Base-by-base conservation (phyloP, 768 basidiomycete species). In the Termitomyces sp. region DNA sequence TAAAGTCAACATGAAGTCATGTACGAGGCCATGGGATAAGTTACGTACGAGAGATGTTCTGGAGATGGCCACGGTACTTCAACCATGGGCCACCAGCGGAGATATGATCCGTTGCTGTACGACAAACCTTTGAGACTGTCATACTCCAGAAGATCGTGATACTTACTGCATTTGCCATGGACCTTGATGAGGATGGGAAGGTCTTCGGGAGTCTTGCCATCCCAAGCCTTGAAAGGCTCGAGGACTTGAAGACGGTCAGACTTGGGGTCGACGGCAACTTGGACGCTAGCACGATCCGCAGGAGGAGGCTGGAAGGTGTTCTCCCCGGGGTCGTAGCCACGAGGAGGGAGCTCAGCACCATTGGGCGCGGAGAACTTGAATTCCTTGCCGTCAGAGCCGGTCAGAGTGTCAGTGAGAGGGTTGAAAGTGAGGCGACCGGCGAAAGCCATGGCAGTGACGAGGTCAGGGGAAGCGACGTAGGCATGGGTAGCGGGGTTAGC, bases 401-500 rank as follows among this genome's bases (percentile, higher is more conserved):
- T 86, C 70, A 99, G 86, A 22, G 87, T 78, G 79, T 99, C 97
- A 50, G 91, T 92, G 64, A 98, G 74, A 35, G 97, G 97, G 86
- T 99, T 98, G 85, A 99, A 99, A 62, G 91, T 86, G 68, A 99
- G 90, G 64, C 86, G 82, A 61, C 97, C 97, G 62, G 92, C 94
- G 76, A 97, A 98, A 61, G 92, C 86, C 83, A 99, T 89, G 62
- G 97, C 97, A 66, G 96, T 98, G 74, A 98, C 96, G 73, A 99
- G 79, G 70, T 97, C 92, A 46, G 92, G 94, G 38, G 94, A 94
- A 44, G 94, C 89, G 70, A 96, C 94, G 71, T 96, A 96, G 53
- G 94, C 92, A 77, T 98, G 97, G 36, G 97, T 99, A 64, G 95
- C 95, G 22, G 96, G 95, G 86, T 99, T 98, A 69, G 97, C 96